Conservation (phyloP, 2,329 filamentous ascomycete genomes). For the Venturia aucupariae region DNA sequence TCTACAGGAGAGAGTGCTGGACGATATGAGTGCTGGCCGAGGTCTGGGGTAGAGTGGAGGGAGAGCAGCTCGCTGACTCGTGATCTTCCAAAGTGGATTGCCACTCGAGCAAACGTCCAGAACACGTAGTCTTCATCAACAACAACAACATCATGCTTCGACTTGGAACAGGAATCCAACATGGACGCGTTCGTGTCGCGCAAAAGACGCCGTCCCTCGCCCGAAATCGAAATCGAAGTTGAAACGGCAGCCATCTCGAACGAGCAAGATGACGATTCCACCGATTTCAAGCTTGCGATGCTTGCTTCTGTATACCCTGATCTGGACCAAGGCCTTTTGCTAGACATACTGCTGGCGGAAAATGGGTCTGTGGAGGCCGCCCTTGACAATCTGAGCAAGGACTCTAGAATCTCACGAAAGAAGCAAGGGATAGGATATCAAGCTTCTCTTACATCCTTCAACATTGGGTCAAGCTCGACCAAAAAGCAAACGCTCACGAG, state of each 20-base stretch:
- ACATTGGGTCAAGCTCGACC: slow-evolving; percentile 9
- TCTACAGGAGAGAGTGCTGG: neutral
- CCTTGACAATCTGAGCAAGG: slow-evolving; percentile 43
- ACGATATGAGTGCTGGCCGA: neutral
- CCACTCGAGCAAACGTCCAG: neutral
- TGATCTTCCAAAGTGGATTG: neutral
- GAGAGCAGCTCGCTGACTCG: neutral
- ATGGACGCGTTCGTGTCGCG: slow-evolving; percentile 33
- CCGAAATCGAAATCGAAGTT: slow-evolving; percentile 10
- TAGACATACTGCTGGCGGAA: slow-evolving; percentile 70
- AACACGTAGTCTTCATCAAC: neutral
- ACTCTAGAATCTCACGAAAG: slow-evolving; percentile 28
- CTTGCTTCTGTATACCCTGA: slow-evolving; percentile 66
- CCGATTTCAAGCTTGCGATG: slow-evolving; percentile 80
- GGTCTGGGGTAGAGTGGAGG: neutral
- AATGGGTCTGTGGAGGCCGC: slow-evolving; percentile 67
- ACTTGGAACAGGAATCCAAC: neutral
- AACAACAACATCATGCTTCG: neutral
- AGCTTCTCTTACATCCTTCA: slow-evolving; percentile 28
- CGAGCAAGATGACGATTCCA: slow-evolving; percentile 58
- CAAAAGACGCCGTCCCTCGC: slow-evolving; percentile 25
- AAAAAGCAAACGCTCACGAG: slow-evolving; percentile 47
- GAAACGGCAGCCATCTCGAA: neutral
- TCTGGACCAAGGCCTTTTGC: slow-evolving; percentile 54
- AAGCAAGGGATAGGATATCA: slow-evolving; percentile 31